These are phyloP conservation scores for Sporisorium reilianum DNA, from an alignment of 1,284 basidiomycete species.

Conservation along the genomic window DNA sequence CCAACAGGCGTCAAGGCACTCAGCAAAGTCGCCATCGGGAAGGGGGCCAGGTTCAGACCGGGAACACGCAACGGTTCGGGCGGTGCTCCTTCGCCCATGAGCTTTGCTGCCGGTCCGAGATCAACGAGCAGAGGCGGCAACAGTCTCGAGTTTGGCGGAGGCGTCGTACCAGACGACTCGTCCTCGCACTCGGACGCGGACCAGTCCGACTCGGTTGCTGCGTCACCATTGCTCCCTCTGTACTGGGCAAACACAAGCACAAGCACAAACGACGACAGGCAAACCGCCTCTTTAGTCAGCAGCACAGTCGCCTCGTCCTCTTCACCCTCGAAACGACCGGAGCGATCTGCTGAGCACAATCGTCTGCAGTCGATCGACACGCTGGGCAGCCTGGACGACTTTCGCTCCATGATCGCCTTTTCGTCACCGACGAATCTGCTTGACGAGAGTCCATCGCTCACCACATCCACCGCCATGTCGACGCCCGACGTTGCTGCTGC, in stretches of 20 bases:
- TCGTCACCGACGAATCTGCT: constrained; percentile 21
- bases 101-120: constrained; percentile 45
- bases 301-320: background rate
- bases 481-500: constrained; percentile 20
- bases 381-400: constrained; percentile 42
- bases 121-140: constrained; percentile 24
- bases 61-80: constrained; percentile 25
- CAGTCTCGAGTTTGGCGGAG: constrained; percentile 43
- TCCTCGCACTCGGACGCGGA: constrained; percentile 22
- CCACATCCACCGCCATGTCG: constrained; percentile 31
- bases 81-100: constrained; percentile 25
- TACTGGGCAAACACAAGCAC: background rate
- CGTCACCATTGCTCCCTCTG: constrained; percentile 22
- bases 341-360: background rate
- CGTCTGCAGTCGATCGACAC: constrained; percentile 30
- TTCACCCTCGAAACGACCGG: background rate
- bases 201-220: constrained; percentile 20
- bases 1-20: constrained; percentile 25
- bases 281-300: background rate
- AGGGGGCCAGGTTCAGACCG: constrained; percentile 28
- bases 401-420: constrained; percentile 37
- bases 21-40: constrained; percentile 24
- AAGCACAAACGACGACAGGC: background rate
- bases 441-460: constrained; percentile 32
- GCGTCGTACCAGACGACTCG: constrained; percentile 44